A percentile compares a stretch with the other conserved stretches of the same genome.
Evolutionary conservation across 371 early-diverging fungal species (phyloP).

Genomic region (Synchytrium microbalum): DNA sequence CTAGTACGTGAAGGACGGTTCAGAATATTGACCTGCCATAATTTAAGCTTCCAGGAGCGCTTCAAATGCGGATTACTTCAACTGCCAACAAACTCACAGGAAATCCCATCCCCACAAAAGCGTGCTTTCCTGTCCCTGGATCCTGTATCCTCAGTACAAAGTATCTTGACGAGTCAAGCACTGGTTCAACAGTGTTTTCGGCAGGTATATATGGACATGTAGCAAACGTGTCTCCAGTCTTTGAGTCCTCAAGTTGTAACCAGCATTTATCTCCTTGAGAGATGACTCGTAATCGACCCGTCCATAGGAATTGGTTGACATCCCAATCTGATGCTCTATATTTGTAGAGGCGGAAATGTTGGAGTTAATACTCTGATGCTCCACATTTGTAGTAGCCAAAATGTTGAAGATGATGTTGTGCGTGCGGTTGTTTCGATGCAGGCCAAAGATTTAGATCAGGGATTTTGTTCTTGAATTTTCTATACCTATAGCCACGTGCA

Average conservation of each 20-base stretch:
- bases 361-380: background rate
- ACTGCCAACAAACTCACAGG: too few relatives aligned
- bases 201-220: constrained; percentile 64
- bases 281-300: constrained; percentile 70
- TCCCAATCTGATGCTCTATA: constrained; percentile 82
- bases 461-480: background rate
- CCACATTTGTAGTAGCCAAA: constrained; percentile 7
- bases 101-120: constrained; percentile 86
- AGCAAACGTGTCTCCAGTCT: constrained; percentile 77
- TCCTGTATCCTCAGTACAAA: constrained; percentile 83
- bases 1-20: too few relatives aligned
- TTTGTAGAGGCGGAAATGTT: background rate
- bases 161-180: constrained; percentile 83
- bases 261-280: constrained; percentile 58
- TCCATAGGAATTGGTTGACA: constrained; percentile 69
- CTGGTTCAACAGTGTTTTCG: constrained; percentile 77
- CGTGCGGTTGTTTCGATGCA: too few relatives aligned
- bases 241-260: constrained; percentile 59
- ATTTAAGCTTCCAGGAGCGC: too few relatives aligned
- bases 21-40: too few relatives aligned
- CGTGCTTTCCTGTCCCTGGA: constrained; percentile 50
- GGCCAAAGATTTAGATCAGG: too few relatives aligned
- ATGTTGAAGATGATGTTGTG: background rate
- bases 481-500: constrained; percentile 64
- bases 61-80: too few relatives aligned